These are phyloP conservation scores for Thermothielavioides terrestris DNA, from an alignment of 495 filamentous ascomycete genomes.

Conservation along the genomic window DNA sequence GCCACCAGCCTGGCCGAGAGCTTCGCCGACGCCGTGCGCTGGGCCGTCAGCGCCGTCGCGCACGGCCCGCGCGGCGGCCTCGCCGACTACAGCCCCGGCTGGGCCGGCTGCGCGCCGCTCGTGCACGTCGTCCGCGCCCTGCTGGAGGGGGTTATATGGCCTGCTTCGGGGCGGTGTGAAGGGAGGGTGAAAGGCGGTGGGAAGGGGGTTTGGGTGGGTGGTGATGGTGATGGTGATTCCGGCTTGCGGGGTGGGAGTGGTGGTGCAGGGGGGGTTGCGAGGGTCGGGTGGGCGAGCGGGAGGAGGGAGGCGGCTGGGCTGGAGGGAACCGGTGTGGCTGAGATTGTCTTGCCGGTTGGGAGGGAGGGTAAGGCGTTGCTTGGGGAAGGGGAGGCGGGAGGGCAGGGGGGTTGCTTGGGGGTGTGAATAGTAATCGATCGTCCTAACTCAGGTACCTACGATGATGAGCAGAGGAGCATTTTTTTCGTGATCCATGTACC, in stretches of 20 bases:
- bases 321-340: not conserved
- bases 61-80: slow-evolving; percentile 4
- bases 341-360: not conserved
- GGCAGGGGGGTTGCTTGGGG: too few species aligned
- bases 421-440: too few species aligned
- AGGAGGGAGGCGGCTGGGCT: not conserved
- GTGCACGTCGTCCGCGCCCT: slow-evolving; percentile 2
- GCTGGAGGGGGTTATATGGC: slow-evolving; percentile 11
- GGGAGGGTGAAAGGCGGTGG: not conserved
- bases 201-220: not conserved
- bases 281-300: not conserved
- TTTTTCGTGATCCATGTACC: too few species aligned
- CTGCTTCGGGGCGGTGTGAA: not conserved
- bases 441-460: too few species aligned
- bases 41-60: slow-evolving; percentile 15
- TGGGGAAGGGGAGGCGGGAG: too few species aligned
- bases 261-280: not conserved
- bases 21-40: slow-evolving; percentile 21
- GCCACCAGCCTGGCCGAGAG: slow-evolving; percentile 10
- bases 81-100: slow-evolving; percentile 7
- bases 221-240: not conserved
- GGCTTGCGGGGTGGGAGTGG: not conserved
- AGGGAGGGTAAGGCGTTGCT: too few species aligned
- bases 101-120: slow-evolving; percentile 9
- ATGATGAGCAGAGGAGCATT: too few species aligned